Evolutionary conservation across 495 filamentous ascomycete genomes (phyloP), one percentile per base, ranked within the genome.

Genomic region (Cetradonia linearis): DNA sequence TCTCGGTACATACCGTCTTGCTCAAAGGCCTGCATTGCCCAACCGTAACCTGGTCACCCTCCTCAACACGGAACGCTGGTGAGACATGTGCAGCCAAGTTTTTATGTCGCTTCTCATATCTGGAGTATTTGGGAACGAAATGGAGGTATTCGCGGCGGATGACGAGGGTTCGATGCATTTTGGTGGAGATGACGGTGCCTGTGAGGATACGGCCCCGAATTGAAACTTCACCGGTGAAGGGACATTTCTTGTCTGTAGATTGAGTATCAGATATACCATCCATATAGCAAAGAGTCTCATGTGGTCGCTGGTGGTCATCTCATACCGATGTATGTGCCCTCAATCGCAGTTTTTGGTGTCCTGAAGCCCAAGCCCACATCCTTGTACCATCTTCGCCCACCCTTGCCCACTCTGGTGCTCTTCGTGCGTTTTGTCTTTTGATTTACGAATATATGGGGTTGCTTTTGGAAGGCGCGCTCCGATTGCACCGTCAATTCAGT

Each of bases 21-120:
- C 83, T 87, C 65, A 99, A 82, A 70, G 94, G 94, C 74, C 93
- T 79, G 86, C 94, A 97, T 82, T 97, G 92, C 77, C 93, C 93
- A 77, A 99, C 93, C 66, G 91, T 96, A 69, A 99, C 93, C 79
- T 89, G 86, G 77, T 99, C 94, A 83, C 93, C 93, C 70, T 96
- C 92, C 83, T 93, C 88, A 70, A 97, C 90, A 93, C 93, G 93
- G 88, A 99, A 99, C 75, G 92, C 92, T 69, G 93, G 93, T 60
- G 90, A 95, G 64, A 97, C 93, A 83, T 99, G 93, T 64, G 92
- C 94, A 67, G 93, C 87, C 48, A 99, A 81, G 84, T 99, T 99
- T 87, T 95, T 97, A 85, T 99, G 93, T 71, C 93, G 82, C 83
- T 95, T 96, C 88, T 99, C 94, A 78, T 99, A 99, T 84, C 93